phyloP scores from a whole-genome alignment of 768 basidiomycete species.

The Sutorius australiensis region DNA sequence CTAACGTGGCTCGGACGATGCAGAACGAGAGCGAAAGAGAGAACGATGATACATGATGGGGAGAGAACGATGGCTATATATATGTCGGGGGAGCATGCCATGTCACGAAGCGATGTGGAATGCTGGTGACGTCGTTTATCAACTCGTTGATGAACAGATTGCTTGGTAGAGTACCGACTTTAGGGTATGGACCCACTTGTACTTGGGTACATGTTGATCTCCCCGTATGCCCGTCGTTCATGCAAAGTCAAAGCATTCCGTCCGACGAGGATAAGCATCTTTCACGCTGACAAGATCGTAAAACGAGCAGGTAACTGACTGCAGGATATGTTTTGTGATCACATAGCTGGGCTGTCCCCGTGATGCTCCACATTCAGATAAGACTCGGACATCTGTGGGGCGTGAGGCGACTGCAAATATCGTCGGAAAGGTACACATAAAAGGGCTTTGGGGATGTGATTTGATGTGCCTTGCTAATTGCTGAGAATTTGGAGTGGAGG shows the following conservation, averaged over 20 bases:
- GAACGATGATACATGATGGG: too few relatives aligned
- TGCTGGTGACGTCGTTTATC: too few relatives aligned
- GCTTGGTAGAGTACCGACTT: too few relatives aligned
- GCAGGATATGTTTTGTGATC: conserved; percentile 40
- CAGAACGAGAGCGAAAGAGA: too few relatives aligned
- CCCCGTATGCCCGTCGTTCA: not conserved
- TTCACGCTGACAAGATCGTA: conserved; percentile 27
- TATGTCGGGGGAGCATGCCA: too few relatives aligned
- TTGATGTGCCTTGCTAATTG: conserved; percentile 24
- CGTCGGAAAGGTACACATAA: conserved; percentile 26
- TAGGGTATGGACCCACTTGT: conserved; percentile 30
- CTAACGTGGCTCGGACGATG: too few relatives aligned
- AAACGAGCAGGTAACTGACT: conserved; percentile 12
- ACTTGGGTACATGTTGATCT: conserved; percentile 36
- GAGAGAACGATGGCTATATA: too few relatives aligned
- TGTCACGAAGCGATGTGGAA: too few relatives aligned
- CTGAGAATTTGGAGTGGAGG: conserved; percentile 21
- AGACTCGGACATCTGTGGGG: conserved; percentile 20
- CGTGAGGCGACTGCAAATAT: conserved; percentile 9
- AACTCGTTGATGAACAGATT: too few relatives aligned
- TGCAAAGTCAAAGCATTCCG: conserved; percentile 23
- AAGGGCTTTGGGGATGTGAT: conserved; percentile 16
- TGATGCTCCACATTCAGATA: conserved; percentile 40
- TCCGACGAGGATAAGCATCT: conserved; percentile 31
- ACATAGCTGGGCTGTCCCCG: conserved; percentile 42